Base-by-base conservation (phyloP, 306 rosid genomes). In the Parietaria judaica region DNA sequence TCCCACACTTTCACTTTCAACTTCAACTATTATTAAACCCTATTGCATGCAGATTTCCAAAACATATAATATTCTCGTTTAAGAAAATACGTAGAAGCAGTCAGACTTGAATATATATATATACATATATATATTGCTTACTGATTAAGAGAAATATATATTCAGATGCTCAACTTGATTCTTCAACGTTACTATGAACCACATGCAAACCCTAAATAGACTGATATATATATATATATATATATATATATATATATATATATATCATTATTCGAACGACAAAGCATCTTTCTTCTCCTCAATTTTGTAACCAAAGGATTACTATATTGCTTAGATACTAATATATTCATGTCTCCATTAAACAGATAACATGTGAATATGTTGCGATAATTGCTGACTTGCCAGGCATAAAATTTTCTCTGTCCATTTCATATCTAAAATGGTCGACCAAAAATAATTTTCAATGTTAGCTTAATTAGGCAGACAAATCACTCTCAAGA, bases 351-450 rank as follows among this genome's bases (percentile, higher is more conserved):
- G 1, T 34, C 36, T 14, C 57, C 23, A 52, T n/a, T 52, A n/a
- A 7, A 52, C 7, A 8, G 3, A 23, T 41, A 41, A 41, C 45
- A 41, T 39, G 15, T 6, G 8, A 39, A 17, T 60, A 17, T 11
- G 13, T 60, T 41, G 64, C 43, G 15, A 8, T 41, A 60, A 60
- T 8, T 60, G 8, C 64, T 60, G 51, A 60, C 51, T 41, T 60
- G 14, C 51, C 51, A 15, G 16, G 37, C 17, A 53, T 15, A 51
- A 12, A 23, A 6, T 31, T 60, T 68, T 11, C 6, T 43, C 8
- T 8, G 34, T 61, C 37, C 50, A 53, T 59, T 7, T 60, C 34
- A 15, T 10, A 44, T 59, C 51, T 39, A 44, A 9, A 41, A 36
- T 46, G 23, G 61, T 57, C 61, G 14, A 57, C 38, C 8, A 38